Evolutionary conservation across 805 yeast species (phyloP).

Genomic region (Saturnispora saitoi): DNA sequence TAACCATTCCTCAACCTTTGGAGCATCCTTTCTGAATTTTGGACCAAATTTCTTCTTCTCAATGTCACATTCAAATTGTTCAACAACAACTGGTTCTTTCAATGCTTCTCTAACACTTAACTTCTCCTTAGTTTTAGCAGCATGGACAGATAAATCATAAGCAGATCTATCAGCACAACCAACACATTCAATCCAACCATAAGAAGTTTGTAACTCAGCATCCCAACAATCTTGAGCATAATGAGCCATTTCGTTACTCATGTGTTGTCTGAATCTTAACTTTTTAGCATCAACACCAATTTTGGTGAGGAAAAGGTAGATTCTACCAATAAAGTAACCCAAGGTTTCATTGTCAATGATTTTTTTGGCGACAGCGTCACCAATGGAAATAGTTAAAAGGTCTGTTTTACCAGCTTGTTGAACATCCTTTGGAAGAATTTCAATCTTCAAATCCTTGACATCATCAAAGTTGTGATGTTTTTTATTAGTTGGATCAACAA

Average conservation of each 20-base stretch:
- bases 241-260: slow-evolving; percentile 99
- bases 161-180: slow-evolving; percentile 99
- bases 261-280: slow-evolving; percentile 95
- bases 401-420: slow-evolving; percentile 81
- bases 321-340: slow-evolving; percentile 95
- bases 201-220: slow-evolving; percentile 90
- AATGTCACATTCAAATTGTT: slow-evolving; percentile 74
- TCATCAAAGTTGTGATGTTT: slow-evolving; percentile 71
- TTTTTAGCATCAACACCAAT: slow-evolving; percentile 84
- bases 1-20: slow-evolving; percentile 79
- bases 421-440: slow-evolving; percentile 76
- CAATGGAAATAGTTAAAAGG: slow-evolving; percentile 57
- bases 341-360: slow-evolving; percentile 95
- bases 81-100: slow-evolving; percentile 75
- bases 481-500: slow-evolving; percentile 88
- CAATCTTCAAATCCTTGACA: slow-evolving; percentile 62
- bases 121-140: slow-evolving; percentile 92
- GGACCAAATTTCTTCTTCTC: slow-evolving; percentile 98
- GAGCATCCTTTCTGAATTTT: slow-evolving; percentile 93
- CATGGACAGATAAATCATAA: slow-evolving; percentile 89
- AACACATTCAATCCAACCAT: slow-evolving; percentile 99
- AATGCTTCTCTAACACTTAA: slow-evolving; percentile 88
- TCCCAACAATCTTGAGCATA: slow-evolving; percentile 99
- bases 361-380: slow-evolving; percentile 81
- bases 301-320: slow-evolving; percentile 70